Evolutionary conservation across 148 eudicot species (phyloP).

Genomic region (Cornus kousa): DNA sequence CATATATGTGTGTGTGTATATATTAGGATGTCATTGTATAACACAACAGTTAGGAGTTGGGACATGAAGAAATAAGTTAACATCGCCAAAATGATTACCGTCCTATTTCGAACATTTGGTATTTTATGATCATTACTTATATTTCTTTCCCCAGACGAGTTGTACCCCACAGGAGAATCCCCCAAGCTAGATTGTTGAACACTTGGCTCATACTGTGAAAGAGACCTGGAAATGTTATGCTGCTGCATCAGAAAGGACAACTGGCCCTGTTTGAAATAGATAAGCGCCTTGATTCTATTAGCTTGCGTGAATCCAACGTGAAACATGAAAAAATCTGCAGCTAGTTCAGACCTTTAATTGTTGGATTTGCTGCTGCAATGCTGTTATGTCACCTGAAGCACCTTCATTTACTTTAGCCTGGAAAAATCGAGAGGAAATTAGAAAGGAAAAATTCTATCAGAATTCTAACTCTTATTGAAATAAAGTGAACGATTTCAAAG

Average conservation of each 20-base stretch:
- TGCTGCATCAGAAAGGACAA: slow-evolving; percentile 48
- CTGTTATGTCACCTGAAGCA: slow-evolving; percentile 61
- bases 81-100: slow-evolving; percentile 28
- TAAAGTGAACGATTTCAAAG: neutral
- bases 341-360: slow-evolving; percentile 43
- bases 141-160: slow-evolving; percentile 23
- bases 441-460: neutral
- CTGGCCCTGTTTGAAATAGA: slow-evolving; percentile 45
- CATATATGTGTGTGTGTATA: neutral
- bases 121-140: slow-evolving; percentile 16
- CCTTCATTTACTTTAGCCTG: slow-evolving; percentile 76
- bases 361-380: slow-evolving; percentile 60
- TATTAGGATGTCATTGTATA: neutral
- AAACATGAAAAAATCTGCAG: neutral
- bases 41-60: neutral
- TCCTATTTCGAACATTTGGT: slow-evolving; percentile 15
- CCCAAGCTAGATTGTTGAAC: slow-evolving; percentile 18
- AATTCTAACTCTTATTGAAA: neutral
- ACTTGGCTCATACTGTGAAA: slow-evolving; percentile 15
- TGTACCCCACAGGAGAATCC: slow-evolving; percentile 19
- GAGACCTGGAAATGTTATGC: slow-evolving; percentile 19
- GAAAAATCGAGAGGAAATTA: slow-evolving; percentile 1
- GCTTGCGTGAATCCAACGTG: neutral
- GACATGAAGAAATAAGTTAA: neutral
- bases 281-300: slow-evolving; percentile 2